Percentiles rank a stretch among this genome's conserved stretches.
These are phyloP conservation scores for Irpex sp. DNA, from an alignment of 1,284 basidiomycete species.

Conservation along the genomic window DNA sequence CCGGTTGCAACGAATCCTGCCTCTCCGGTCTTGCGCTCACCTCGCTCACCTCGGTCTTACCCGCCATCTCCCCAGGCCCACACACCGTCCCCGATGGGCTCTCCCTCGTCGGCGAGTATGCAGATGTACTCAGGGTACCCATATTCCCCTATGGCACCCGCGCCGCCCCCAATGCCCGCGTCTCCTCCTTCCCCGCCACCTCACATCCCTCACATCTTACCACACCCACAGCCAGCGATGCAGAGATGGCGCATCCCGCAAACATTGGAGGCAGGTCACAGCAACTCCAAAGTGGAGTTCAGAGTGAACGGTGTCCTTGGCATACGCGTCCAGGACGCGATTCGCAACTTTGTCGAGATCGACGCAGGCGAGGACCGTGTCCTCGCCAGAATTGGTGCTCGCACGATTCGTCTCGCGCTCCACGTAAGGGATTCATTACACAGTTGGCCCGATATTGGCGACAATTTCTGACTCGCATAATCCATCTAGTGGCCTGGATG, in stretches of 20 bases:
- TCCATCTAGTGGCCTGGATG: background rate
- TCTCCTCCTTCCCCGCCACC: background rate
- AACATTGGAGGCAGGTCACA: background rate
- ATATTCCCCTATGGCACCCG: background rate
- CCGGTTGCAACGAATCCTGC: background rate
- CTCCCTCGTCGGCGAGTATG: background rate
- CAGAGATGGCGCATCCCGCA: conserved; percentile 2
- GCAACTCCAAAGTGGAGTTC: conserved; percentile 1
- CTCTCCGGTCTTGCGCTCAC: background rate
- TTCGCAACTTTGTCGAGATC: background rate
- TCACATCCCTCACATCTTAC: background rate
- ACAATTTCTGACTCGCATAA: no score
- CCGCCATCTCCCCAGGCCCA: background rate
- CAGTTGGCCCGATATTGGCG: no score
- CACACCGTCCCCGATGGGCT: background rate
- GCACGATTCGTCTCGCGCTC: background rate
- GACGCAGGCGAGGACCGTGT: background rate
- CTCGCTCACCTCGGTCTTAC: background rate
- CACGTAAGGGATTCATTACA: background rate
- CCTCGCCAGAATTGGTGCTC: background rate
- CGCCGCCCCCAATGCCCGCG: background rate
- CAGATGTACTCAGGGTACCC: background rate
- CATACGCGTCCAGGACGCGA: conserved; percentile 5
- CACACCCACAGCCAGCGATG: background rate
- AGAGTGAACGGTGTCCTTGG: conserved; percentile 3